phyloP scores from a whole-genome alignment of 306 rosid genomes.

The Crataegus laevigata region DNA sequence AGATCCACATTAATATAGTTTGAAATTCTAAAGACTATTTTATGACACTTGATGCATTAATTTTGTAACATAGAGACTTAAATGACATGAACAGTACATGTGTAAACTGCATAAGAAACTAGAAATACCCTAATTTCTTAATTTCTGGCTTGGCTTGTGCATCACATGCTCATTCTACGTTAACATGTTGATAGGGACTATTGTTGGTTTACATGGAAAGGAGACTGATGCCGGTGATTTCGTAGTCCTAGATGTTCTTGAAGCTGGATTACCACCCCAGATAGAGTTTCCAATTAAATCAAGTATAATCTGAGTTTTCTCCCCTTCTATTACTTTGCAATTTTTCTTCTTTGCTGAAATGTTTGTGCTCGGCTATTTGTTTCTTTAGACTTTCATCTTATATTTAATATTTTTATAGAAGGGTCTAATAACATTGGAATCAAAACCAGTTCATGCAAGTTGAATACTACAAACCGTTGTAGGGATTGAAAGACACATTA shows the following conservation, averaged over 20 bases:
- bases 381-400: background rate
- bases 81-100: background rate
- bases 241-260: conserved; percentile 71
- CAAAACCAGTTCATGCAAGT: background rate
- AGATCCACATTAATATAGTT: background rate
- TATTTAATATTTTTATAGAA: background rate
- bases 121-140: background rate
- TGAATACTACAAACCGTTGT: background rate
- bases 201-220: conserved; percentile 78
- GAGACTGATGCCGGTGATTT: conserved; percentile 68
- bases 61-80: background rate
- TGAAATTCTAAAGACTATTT: background rate
- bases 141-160: background rate
- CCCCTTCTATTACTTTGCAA: background rate
- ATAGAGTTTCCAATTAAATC: conserved; percentile 59
- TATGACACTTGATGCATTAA: background rate
- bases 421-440: background rate
- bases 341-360: background rate
- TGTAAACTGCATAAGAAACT: background rate
- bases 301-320: conserved; percentile 34
- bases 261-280: conserved; percentile 91
- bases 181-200: conserved; percentile 44
- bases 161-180: conserved; percentile 15
- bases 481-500: background rate
- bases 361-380: background rate